Percentiles rank a stretch among this genome's conserved stretches.
phyloP scores from a whole-genome alignment of 1,284 basidiomycete species.

The Irpex lacteus region DNA sequence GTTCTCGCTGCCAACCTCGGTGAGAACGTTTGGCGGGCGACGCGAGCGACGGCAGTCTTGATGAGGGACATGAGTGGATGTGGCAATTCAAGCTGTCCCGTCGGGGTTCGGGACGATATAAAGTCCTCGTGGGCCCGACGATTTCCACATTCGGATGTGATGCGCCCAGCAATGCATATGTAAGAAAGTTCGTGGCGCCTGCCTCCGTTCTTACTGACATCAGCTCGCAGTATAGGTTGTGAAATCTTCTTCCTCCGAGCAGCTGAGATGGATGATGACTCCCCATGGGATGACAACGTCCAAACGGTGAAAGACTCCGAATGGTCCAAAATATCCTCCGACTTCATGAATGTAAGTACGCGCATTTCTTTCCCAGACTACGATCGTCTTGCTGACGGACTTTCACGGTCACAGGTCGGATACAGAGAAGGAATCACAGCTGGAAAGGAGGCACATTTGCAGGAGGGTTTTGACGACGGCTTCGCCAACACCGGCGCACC shows the following conservation, averaged over 20 bases:
- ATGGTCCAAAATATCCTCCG: constrained; percentile 62
- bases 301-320: constrained; percentile 42
- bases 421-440: constrained; percentile 87
- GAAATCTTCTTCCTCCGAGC: background rate
- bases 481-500: constrained; percentile 72
- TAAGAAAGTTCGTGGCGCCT: too few relatives aligned
- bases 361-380: background rate
- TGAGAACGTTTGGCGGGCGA: background rate
- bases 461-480: constrained; percentile 81
- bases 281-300: constrained; percentile 53
- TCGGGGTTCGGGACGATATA: background rate
- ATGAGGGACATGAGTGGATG: constrained; percentile 12
- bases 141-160: background rate
- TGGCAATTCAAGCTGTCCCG: background rate
- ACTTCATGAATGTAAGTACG: constrained; percentile 60
- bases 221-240: too few relatives aligned
- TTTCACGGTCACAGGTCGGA: constrained; percentile 52
- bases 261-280: constrained; percentile 33
- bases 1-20: too few relatives aligned
- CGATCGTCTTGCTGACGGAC: background rate
- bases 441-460: constrained; percentile 78
- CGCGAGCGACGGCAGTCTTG: constrained; percentile 6
- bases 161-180: too few relatives aligned
- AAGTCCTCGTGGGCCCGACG: background rate
- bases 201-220: too few relatives aligned